phyloP scores from a whole-genome alignment of 495 filamentous ascomycete species.

The Hypoxylon cercidicola region DNA sequence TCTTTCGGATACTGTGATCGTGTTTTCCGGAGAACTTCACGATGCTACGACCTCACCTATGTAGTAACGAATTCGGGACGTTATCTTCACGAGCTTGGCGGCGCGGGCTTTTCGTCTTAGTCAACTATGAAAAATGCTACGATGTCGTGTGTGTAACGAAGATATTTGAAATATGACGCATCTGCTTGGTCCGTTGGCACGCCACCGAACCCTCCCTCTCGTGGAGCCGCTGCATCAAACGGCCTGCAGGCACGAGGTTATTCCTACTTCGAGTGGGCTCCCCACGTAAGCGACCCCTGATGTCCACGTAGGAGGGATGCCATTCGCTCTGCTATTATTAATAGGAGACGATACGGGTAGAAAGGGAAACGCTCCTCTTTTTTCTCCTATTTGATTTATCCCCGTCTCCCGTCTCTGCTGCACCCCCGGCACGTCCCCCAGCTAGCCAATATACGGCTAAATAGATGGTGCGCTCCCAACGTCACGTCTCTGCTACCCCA shows the following conservation, averaged over 20 bases:
- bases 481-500: constrained; percentile 42
- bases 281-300: constrained; percentile 21
- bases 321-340: constrained; percentile 37
- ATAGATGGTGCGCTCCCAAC: constrained; percentile 37
- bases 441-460: constrained; percentile 48
- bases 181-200: constrained; percentile 39
- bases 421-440: constrained; percentile 24
- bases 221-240: constrained; percentile 29
- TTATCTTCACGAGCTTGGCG: constrained; percentile 35
- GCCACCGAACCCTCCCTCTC: constrained; percentile 25
- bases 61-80: constrained; percentile 22
- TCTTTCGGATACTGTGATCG: constrained; percentile 35
- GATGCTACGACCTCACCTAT: constrained; percentile 21
- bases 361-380: constrained; percentile 32
- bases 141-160: constrained; percentile 22
- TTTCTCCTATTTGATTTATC: constrained; percentile 34
- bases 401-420: constrained; percentile 37
- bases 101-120: constrained; percentile 18
- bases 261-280: constrained; percentile 23
- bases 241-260: constrained; percentile 41
- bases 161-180: constrained; percentile 43
- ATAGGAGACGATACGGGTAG: constrained; percentile 27
- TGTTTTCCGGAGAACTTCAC: constrained; percentile 30
- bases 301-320: constrained; percentile 17
- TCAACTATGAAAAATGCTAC: constrained; percentile 37